Evolutionary conservation across 1,284 basidiomycete species (phyloP).

Genomic region (Austroboletus novae-zelandiae): DNA sequence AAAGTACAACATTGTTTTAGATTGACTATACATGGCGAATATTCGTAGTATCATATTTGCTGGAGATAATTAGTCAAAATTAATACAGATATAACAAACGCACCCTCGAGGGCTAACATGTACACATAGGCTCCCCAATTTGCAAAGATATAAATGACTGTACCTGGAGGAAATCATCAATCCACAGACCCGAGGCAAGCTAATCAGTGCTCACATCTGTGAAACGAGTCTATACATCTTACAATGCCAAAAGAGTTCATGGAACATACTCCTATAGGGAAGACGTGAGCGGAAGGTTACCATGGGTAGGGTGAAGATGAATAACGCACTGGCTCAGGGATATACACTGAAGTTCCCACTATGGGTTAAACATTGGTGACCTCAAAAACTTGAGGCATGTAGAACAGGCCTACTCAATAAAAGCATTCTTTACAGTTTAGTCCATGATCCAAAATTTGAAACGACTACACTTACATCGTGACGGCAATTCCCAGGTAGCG

Average conservation of each 20-base stretch:
- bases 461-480: conserved; percentile 3
- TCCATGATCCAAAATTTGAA: not conserved
- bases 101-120: conserved; percentile 6
- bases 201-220: conserved; percentile 2
- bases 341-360: conserved; percentile 1
- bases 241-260: not conserved
- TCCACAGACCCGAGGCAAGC: not conserved
- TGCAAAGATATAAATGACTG: not conserved
- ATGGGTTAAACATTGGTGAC: not conserved
- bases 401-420: not conserved
- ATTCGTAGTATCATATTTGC: conserved; percentile 10
- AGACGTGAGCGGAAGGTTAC: not conserved
- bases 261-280: conserved; percentile 2
- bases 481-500: conserved; percentile 6
- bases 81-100: not conserved
- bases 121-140: conserved; percentile 6
- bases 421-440: conserved; percentile 2
- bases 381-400: not conserved
- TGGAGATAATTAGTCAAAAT: not conserved
- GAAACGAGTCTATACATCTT: not conserved
- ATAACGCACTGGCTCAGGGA: conserved; percentile 3
- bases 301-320: not conserved
- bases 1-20: conserved; percentile 1
- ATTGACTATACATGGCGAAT: conserved; percentile 10
- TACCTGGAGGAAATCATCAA: not conserved